Evolutionary conservation across 2,329 filamentous ascomycete genomes (phyloP).

Genomic region (Diaporthe humulicola): DNA sequence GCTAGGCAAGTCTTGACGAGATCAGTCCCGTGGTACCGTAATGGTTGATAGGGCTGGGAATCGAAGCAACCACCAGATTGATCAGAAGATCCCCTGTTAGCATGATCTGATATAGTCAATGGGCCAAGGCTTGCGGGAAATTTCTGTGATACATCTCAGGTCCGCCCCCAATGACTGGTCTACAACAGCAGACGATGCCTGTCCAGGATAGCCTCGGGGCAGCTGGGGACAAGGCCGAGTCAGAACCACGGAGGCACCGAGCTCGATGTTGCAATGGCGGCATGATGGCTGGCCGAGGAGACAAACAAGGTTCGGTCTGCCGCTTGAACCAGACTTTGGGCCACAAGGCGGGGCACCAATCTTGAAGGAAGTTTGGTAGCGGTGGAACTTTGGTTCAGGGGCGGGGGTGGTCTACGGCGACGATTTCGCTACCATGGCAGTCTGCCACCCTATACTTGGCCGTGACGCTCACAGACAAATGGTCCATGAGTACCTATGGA

Average conservation of each 20-base stretch:
- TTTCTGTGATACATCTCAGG: background rate
- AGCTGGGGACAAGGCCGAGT: background rate
- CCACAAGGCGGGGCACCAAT: conserved; percentile 23
- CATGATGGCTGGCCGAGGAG: background rate
- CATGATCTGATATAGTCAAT: background rate
- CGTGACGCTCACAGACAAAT: conserved; percentile 2
- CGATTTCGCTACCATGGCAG: conserved; percentile 25
- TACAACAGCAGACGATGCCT: background rate
- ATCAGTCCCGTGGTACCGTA: background rate
- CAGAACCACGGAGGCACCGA: conserved; percentile 6
- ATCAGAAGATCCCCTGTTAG: background rate
- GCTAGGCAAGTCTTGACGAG: background rate
- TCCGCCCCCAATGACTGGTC: background rate
- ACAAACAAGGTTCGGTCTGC: conserved; percentile 13
- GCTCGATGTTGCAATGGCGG: background rate
- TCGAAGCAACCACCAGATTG: background rate
- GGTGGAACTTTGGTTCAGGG: conserved; percentile 27
- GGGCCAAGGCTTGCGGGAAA: background rate
- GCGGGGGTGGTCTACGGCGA: background rate
- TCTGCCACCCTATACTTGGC: background rate
- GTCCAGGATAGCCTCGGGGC: background rate
- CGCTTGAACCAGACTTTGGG: conserved; percentile 16
- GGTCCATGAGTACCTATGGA: background rate
- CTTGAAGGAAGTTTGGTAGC: conserved; percentile 1
- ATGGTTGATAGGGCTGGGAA: background rate